These are phyloP conservation scores for Cymbidium sinense DNA, from an alignment of 106 monocot genomes.

Conservation along the genomic window DNA sequence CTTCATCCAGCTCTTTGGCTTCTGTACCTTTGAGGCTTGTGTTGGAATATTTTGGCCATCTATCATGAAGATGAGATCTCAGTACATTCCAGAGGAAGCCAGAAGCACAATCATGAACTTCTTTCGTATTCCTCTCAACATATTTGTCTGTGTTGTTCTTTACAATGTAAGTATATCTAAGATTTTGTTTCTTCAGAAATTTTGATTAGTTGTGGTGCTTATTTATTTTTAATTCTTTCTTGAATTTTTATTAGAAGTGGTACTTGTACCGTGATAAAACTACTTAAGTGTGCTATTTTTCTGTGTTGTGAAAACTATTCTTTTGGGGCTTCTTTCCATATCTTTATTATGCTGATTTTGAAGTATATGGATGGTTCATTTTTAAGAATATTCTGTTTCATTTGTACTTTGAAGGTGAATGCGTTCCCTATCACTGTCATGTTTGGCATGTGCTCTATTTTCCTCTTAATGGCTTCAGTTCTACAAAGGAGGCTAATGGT, in stretches of 20 bases:
- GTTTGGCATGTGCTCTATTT: conserved; percentile 99
- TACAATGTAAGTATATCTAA: conserved; percentile 76
- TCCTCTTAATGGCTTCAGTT: conserved; percentile 92
- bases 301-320: neutral
- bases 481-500: conserved; percentile 89
- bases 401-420: conserved; percentile 56
- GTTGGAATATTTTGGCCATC: conserved; percentile 99
- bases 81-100: conserved; percentile 97
- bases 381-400: neutral
- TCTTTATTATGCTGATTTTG: neutral
- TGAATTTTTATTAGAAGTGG: neutral
- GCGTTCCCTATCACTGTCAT: conserved; percentile 93
- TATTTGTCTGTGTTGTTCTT: conserved; percentile 91
- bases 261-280: neutral
- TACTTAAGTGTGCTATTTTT: neutral
- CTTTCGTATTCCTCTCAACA: conserved; percentile 95
- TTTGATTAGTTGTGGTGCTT: too few relatives aligned
- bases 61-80: conserved; percentile 99
- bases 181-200: too few relatives aligned
- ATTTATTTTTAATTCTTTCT: neutral
- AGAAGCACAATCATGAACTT: conserved; percentile 99
- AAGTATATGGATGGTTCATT: neutral
- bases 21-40: conserved; percentile 88
- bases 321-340: neutral
- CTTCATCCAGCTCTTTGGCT: conserved; percentile 78